phyloP scores from a whole-genome alignment of 805 yeast genomes.

The Starmerella potacharoeniae region DNA sequence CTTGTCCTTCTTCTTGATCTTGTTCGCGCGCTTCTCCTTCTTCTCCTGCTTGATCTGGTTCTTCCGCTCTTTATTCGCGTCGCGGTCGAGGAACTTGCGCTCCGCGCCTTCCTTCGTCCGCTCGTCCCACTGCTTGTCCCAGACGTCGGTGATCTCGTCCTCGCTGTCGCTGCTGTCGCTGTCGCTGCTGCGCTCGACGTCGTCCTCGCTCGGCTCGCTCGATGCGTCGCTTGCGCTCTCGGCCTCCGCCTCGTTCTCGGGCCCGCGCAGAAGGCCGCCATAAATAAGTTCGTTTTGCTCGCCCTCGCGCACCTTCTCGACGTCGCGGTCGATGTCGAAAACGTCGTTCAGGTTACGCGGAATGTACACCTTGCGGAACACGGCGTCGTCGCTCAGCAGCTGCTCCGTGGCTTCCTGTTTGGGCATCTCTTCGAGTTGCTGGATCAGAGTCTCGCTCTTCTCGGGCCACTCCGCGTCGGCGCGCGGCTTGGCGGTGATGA shows the following conservation, averaged over 20 bases:
- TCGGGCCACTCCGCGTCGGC: conserved; percentile 35
- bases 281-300: conserved; percentile 48
- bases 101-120: conserved; percentile 37
- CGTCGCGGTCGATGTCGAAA: conserved; percentile 62
- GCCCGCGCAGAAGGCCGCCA: conserved; percentile 25
- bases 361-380: conserved; percentile 75
- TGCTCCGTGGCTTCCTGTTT: conserved; percentile 26
- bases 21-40: conserved; percentile 66
- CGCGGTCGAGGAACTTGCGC: conserved; percentile 70
- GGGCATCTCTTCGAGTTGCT: conserved; percentile 22
- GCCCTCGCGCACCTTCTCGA: conserved; percentile 29
- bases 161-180: conserved; percentile 10
- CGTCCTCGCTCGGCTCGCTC: not conserved
- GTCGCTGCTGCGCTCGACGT: not conserved
- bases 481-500: conserved; percentile 36
- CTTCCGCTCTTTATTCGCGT: conserved; percentile 62
- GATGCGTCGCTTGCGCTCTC: not conserved
- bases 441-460: conserved; percentile 23
- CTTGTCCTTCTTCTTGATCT: conserved; percentile 73
- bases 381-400: conserved; percentile 65
- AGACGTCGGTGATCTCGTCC: conserved; percentile 30
- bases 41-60: conserved; percentile 65
- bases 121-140: conserved; percentile 36
- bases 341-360: conserved; percentile 49
- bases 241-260: conserved; percentile 18